Evolutionary conservation across 2,329 filamentous ascomycete species (phyloP).

Genomic region (Trichoderma sp.): DNA sequence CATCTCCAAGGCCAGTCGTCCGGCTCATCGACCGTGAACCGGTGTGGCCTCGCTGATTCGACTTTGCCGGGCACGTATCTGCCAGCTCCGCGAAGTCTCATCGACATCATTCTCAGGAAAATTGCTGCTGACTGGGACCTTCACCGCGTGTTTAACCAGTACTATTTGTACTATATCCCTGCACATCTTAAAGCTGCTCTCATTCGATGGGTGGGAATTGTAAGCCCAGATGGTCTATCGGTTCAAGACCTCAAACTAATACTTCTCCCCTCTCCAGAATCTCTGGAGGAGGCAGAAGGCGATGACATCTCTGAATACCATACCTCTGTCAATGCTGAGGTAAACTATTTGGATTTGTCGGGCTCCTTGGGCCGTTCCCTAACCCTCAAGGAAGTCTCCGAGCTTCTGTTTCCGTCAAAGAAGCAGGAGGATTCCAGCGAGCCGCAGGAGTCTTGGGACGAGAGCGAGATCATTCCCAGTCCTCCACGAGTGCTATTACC

Average conservation of each 20-base stretch:
- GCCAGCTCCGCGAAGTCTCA: conserved; percentile 47
- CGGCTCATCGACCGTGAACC: conserved; percentile 25
- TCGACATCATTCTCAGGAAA: conserved; percentile 49
- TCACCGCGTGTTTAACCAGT: conserved; percentile 54
- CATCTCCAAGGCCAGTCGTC: conserved; percentile 19
- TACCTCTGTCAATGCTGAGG: conserved; percentile 30
- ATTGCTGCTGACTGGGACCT: conserved; percentile 55
- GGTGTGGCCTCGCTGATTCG: conserved; percentile 19
- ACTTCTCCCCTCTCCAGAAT: conserved; percentile 36
- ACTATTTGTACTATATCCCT: conserved; percentile 56
- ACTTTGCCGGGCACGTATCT: conserved; percentile 44
- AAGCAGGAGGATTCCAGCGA: conserved; percentile 25
- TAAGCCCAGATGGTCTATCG: conserved; percentile 46
- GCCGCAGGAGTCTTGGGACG: conserved; percentile 55
- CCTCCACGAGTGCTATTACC: conserved; percentile 46
- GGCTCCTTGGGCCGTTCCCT: conserved; percentile 51
- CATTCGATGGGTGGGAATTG: conserved; percentile 48
- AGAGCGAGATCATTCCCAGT: conserved; percentile 32
- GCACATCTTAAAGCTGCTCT: conserved; percentile 51
- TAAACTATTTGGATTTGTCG: conserved; percentile 54
- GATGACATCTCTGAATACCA: not conserved
- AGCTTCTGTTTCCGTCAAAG: conserved; percentile 47
- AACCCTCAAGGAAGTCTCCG: conserved; percentile 49
- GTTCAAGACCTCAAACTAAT: conserved; percentile 50
- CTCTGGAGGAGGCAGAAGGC: conserved; percentile 25